A percentile compares a stretch with the other conserved stretches of the same genome.
phyloP scores from a whole-genome alignment of 495 filamentous ascomycete species.

The Lasiosphaeria miniovina region DNA sequence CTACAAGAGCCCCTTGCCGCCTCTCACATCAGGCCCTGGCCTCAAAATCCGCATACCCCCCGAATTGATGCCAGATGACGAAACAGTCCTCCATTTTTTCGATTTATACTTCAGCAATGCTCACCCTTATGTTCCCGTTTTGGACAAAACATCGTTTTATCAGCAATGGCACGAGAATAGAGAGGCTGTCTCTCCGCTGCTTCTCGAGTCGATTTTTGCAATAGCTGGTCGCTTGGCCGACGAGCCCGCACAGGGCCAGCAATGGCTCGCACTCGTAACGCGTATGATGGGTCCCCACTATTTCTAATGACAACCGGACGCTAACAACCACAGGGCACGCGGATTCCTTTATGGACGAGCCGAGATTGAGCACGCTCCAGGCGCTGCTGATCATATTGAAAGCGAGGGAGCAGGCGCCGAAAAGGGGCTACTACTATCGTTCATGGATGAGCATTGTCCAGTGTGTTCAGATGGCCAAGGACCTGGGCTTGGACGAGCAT shows the following conservation, averaged over 20 bases:
- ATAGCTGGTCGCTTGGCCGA: slow-evolving; percentile 81
- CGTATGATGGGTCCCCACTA: slow-evolving; percentile 53
- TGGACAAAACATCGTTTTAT: slow-evolving; percentile 81
- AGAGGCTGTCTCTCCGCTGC: slow-evolving; percentile 81
- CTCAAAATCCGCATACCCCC: slow-evolving; percentile 83
- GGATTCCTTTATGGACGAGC: slow-evolving; percentile 93
- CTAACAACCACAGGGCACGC: slow-evolving; percentile 66
- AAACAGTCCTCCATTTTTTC: slow-evolving; percentile 80
- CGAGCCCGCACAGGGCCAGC: slow-evolving; percentile 78
- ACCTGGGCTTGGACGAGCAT: slow-evolving; percentile 89
- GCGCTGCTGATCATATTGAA: slow-evolving; percentile 85
- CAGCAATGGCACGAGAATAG: slow-evolving; percentile 89
- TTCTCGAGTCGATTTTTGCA: slow-evolving; percentile 94
- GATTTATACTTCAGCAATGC: slow-evolving; percentile 89
- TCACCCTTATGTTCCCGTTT: slow-evolving; percentile 93
- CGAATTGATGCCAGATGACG: slow-evolving; percentile 88
- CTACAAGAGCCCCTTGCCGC: slow-evolving; percentile 59
- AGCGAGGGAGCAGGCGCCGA: slow-evolving; percentile 85
- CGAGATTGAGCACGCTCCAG: slow-evolving; percentile 90
- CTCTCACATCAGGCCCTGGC: slow-evolving; percentile 62
- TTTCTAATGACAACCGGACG: not conserved
- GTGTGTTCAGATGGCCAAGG: slow-evolving; percentile 87
- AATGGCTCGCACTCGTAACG: slow-evolving; percentile 91
- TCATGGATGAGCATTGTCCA: slow-evolving; percentile 98
- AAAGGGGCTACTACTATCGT: slow-evolving; percentile 92